These are phyloP conservation scores for Verticillium nonalfalfae DNA, from an alignment of 2,329 filamentous ascomycete genomes.

Conservation along the genomic window DNA sequence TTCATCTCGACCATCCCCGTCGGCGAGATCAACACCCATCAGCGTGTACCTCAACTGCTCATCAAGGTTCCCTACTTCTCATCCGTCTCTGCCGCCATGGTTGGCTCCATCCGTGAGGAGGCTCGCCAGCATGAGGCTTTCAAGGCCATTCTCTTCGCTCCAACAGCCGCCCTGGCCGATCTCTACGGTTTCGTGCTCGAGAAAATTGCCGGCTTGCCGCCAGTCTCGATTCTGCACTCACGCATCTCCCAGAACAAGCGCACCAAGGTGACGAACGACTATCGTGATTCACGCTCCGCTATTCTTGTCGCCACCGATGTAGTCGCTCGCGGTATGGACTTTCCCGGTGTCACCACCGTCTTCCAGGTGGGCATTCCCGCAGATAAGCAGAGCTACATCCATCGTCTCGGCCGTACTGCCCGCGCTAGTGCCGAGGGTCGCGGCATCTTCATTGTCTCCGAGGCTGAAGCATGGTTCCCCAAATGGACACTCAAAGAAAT, in stretches of 20 bases:
- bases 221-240: constrained; percentile 40
- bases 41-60: constrained; percentile 67
- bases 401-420: constrained; percentile 61
- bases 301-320: constrained; percentile 66
- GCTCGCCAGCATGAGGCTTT: constrained; percentile 42
- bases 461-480: constrained; percentile 44
- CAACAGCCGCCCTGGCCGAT: constrained; percentile 47
- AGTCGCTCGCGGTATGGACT: constrained; percentile 67
- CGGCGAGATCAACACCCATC: constrained; percentile 70
- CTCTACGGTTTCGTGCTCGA: constrained; percentile 42
- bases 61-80: constrained; percentile 64
- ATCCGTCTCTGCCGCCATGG: constrained; percentile 54
- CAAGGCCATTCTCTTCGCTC: constrained; percentile 81
- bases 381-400: constrained; percentile 59
- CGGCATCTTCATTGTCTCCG: constrained; percentile 52
- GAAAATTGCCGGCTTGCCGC: constrained; percentile 30
- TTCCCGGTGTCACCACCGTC: constrained; percentile 62
- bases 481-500: constrained; percentile 47
- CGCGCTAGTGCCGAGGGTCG: constrained; percentile 59
- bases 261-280: constrained; percentile 55
- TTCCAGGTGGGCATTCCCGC: constrained; percentile 56
- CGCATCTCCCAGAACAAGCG: constrained; percentile 44
- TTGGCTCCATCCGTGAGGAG: constrained; percentile 48
- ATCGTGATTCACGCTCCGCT: constrained; percentile 42
- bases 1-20: constrained; percentile 75